Percentiles rank a stretch among this genome's conserved stretches.
These are phyloP conservation scores for Haplographium delicatum DNA, from an alignment of 495 filamentous ascomycete genomes.

Conservation along the genomic window DNA sequence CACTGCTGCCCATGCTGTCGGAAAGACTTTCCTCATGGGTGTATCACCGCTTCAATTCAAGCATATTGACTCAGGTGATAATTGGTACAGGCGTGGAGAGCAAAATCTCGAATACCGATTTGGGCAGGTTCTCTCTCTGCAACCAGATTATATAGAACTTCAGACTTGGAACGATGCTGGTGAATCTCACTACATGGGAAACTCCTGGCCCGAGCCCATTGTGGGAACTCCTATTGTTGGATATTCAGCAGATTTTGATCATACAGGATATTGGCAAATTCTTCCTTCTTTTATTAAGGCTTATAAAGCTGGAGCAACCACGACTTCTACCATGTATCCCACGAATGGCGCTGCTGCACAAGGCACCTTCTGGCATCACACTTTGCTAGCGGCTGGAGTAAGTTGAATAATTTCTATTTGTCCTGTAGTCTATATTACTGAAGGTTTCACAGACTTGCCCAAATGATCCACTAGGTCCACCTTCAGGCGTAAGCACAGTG, in stretches of 20 bases:
- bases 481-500: slow-evolving; percentile 13
- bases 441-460: not conserved
- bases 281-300: slow-evolving; percentile 31
- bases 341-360: slow-evolving; percentile 13
- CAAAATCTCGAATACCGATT: slow-evolving; percentile 30
- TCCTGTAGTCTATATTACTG: not conserved
- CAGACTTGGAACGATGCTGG: slow-evolving; percentile 39
- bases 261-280: slow-evolving; percentile 33
- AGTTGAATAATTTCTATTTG: too few relatives aligned
- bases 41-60: slow-evolving; percentile 40
- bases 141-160: slow-evolving; percentile 30
- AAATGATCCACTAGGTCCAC: slow-evolving; percentile 6
- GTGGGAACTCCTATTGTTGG: slow-evolving; percentile 24
- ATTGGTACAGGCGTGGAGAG: slow-evolving; percentile 40
- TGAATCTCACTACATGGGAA: slow-evolving; percentile 43
- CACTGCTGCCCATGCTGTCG: slow-evolving; percentile 22
- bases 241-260: slow-evolving; percentile 28
- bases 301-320: slow-evolving; percentile 29
- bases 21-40: slow-evolving; percentile 36
- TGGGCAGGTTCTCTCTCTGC: slow-evolving; percentile 23
- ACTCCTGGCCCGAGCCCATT: slow-evolving; percentile 28
- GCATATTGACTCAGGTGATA: slow-evolving; percentile 27
- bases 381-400: slow-evolving; percentile 6
- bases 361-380: slow-evolving; percentile 22
- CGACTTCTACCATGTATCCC: slow-evolving; percentile 15